Evolutionary conservation across 2,329 filamentous ascomycete genomes (phyloP).

Genomic region (Paecilomyces sp.): DNA sequence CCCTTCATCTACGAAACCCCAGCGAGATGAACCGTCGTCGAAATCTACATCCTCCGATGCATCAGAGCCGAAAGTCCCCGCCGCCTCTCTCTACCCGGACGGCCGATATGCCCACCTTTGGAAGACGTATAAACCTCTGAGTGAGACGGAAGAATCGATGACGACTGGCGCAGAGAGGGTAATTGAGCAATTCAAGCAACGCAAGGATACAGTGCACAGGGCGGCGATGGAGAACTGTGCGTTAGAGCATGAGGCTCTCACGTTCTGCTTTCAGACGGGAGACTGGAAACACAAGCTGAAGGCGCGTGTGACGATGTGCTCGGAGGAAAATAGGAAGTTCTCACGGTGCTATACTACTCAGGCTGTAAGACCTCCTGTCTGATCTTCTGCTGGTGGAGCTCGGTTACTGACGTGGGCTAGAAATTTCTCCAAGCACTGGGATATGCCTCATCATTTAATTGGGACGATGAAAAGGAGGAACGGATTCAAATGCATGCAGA

Average conservation of each 20-base stretch:
- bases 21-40: constrained; percentile 15
- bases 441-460: constrained; percentile 64
- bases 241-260: constrained; percentile 74
- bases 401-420: constrained; percentile 32
- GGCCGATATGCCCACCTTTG: constrained; percentile 79
- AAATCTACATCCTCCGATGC: constrained; percentile 12
- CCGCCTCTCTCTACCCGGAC: constrained; percentile 58
- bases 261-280: constrained; percentile 72
- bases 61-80: constrained; percentile 26
- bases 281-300: constrained; percentile 52
- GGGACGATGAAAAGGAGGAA: constrained; percentile 65
- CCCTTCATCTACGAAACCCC: constrained; percentile 12
- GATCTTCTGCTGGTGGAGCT: neutral
- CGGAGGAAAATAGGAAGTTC: constrained; percentile 67
- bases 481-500: constrained; percentile 95
- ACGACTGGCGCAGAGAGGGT: constrained; percentile 75
- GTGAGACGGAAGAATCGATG: constrained; percentile 60
- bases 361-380: constrained; percentile 48
- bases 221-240: constrained; percentile 92
- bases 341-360: constrained; percentile 88
- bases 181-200: constrained; percentile 75
- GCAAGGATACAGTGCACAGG: constrained; percentile 67
- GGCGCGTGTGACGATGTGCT: constrained; percentile 65
- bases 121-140: constrained; percentile 77
- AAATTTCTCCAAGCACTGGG: constrained; percentile 87